These are phyloP conservation scores for Fonsecaea monophora DNA, from an alignment of 2,329 filamentous ascomycete species.

Conservation along the genomic window DNA sequence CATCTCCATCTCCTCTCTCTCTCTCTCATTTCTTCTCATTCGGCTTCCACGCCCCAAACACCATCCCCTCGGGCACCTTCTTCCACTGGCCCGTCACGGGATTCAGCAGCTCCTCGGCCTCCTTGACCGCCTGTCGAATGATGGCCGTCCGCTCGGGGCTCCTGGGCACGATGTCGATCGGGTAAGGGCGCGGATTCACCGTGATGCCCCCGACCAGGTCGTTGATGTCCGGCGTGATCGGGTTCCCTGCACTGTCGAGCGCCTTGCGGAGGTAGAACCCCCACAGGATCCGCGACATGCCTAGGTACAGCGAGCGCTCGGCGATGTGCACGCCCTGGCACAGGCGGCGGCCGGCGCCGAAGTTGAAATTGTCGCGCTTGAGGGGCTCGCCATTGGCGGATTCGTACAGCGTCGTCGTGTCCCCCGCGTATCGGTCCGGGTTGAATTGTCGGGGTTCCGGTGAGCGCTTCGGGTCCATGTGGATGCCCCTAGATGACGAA, in stretches of 20 bases:
- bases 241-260: constrained; percentile 21
- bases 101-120: constrained; percentile 36
- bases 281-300: constrained; percentile 43
- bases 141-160: constrained; percentile 13
- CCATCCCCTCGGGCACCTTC: constrained; percentile 36
- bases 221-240: constrained; percentile 31
- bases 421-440: constrained; percentile 42
- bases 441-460: constrained; percentile 43
- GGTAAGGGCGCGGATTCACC: neutral
- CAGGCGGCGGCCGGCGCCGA: constrained; percentile 44
- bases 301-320: constrained; percentile 43
- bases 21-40: neutral
- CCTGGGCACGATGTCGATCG: constrained; percentile 18
- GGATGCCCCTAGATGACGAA: constrained; percentile 13
- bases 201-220: neutral
- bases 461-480: constrained; percentile 41
- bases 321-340: constrained; percentile 47
- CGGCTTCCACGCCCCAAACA: constrained; percentile 18
- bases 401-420: constrained; percentile 42
- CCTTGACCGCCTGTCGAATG: constrained; percentile 14
- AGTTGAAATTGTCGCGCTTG: constrained; percentile 42
- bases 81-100: constrained; percentile 43
- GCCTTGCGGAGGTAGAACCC: constrained; percentile 41
- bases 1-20: too few species aligned
- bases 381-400: constrained; percentile 45